Conservation (phyloP, 2,329 filamentous ascomycete genomes). For the Scytalidium lignicola region DNA sequence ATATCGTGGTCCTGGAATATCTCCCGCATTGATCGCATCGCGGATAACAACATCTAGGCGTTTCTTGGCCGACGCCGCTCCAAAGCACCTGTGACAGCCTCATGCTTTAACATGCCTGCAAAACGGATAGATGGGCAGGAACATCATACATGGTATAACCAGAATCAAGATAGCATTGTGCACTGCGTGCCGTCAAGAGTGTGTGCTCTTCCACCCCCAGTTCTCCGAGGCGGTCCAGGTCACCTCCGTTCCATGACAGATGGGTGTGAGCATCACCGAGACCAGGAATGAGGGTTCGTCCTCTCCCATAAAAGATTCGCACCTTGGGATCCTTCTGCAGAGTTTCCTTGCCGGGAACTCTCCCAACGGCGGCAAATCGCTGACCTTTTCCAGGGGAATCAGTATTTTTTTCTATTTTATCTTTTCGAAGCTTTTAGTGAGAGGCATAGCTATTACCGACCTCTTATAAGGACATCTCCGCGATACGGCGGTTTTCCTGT, state of each 20-base stretch:
- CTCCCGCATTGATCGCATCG: conserved; percentile 43
- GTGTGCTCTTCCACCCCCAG: conserved; percentile 43
- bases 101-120: neutral
- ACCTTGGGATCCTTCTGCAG: conserved; percentile 17
- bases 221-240: conserved; percentile 35
- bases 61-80: conserved; percentile 17
- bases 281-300: conserved; percentile 43
- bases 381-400: conserved; percentile 26
- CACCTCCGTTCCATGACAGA: conserved; percentile 42
- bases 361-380: conserved; percentile 23
- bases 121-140: neutral
- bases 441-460: too few species aligned
- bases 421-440: too few species aligned
- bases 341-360: conserved; percentile 16
- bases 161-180: conserved; percentile 40
- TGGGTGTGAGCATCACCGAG: conserved; percentile 45
- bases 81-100: conserved; percentile 14
- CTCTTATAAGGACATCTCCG: conserved; percentile 28
- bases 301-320: conserved; percentile 11
- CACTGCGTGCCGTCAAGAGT: conserved; percentile 36
- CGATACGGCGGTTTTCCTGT: conserved; percentile 25
- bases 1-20: conserved; percentile 41
- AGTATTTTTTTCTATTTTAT: too few species aligned
- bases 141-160: conserved; percentile 41
- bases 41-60: conserved; percentile 39